These are phyloP conservation scores for Paecilomyces fulvus DNA, from an alignment of 2,329 filamentous ascomycete species.

Conservation along the genomic window DNA sequence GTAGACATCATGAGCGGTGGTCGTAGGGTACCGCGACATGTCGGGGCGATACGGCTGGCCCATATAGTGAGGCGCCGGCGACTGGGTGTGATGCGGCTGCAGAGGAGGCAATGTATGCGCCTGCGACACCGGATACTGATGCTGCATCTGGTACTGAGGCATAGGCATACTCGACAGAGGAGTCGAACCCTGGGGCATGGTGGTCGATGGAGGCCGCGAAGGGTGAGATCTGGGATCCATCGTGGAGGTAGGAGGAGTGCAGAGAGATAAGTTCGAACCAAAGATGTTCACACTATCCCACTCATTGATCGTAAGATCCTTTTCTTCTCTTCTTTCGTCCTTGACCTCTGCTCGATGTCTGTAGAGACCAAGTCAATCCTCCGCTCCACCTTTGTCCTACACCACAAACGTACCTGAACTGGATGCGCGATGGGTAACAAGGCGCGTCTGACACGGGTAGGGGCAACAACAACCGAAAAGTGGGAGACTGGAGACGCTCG, in stretches of 20 bases:
- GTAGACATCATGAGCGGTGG: constrained; percentile 34
- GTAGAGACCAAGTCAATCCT: background rate
- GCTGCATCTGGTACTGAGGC: constrained; percentile 41
- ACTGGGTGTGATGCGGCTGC: constrained; percentile 38
- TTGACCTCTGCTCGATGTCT: background rate
- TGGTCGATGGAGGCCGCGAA: constrained; percentile 37
- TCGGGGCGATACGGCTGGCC: constrained; percentile 35
- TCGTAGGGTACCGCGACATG: constrained; percentile 34
- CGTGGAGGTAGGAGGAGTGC: constrained; percentile 8
- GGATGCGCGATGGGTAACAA: background rate
- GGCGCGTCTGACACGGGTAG: background rate
- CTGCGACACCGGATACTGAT: constrained; percentile 36
- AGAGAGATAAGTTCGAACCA: constrained; percentile 8
- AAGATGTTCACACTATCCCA: constrained; percentile 19
- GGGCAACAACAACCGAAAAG: background rate
- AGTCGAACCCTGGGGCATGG: constrained; percentile 35
- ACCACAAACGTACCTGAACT: background rate
- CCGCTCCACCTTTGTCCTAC: background rate
- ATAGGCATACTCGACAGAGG: constrained; percentile 39
- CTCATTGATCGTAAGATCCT: constrained; percentile 22
- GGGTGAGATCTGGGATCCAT: constrained; percentile 38
- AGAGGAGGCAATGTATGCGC: constrained; percentile 38
- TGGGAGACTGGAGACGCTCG: constrained; percentile 2
- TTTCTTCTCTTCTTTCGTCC: background rate
- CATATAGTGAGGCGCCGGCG: constrained; percentile 36